Conservation (phyloP, 2,329 filamentous ascomycete species). For the Plectosphaerella cucumerina region DNA sequence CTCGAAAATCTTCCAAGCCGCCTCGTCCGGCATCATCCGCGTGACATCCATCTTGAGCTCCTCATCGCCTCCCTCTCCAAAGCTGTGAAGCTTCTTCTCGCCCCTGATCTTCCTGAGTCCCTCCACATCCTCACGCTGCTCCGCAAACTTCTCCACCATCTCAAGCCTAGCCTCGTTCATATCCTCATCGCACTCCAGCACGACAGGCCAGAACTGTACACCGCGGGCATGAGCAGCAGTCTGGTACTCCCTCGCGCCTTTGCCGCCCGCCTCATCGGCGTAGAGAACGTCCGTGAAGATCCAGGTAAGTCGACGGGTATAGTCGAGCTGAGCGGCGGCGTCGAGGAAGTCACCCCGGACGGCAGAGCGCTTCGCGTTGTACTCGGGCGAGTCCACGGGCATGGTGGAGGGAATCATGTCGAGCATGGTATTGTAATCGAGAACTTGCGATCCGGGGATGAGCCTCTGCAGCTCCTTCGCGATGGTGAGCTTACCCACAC, state of each 20-base stretch:
- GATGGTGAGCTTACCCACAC: slow-evolving; percentile 25
- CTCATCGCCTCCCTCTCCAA: too few relatives aligned
- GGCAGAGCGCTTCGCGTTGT: slow-evolving; percentile 15
- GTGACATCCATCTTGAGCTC: too few relatives aligned
- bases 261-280: slow-evolving; percentile 2
- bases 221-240: not conserved
- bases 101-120: too few relatives aligned
- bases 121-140: too few relatives aligned
- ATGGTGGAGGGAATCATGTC: slow-evolving; percentile 14
- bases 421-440: slow-evolving; percentile 26
- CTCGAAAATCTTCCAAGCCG: too few relatives aligned
- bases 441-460: slow-evolving; percentile 17
- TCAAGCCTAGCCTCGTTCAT: too few relatives aligned
- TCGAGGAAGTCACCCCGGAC: slow-evolving; percentile 3
- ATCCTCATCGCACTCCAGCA: too few relatives aligned
- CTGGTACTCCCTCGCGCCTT: slow-evolving; percentile 14
- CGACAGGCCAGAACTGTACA: too few relatives aligned
- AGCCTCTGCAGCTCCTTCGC: slow-evolving; percentile 21
- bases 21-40: too few relatives aligned
- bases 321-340: slow-evolving; percentile 6
- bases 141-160: too few relatives aligned
- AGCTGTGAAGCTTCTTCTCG: too few relatives aligned
- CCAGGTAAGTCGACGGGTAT: slow-evolving; percentile 8
- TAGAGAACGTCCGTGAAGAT: slow-evolving; percentile 20
- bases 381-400: slow-evolving; percentile 14